Percentiles rank a stretch among this genome's conserved stretches.
phyloP scores from a whole-genome alignment of 176 grass and related monocot species.

The Elymus sibiricus region DNA sequence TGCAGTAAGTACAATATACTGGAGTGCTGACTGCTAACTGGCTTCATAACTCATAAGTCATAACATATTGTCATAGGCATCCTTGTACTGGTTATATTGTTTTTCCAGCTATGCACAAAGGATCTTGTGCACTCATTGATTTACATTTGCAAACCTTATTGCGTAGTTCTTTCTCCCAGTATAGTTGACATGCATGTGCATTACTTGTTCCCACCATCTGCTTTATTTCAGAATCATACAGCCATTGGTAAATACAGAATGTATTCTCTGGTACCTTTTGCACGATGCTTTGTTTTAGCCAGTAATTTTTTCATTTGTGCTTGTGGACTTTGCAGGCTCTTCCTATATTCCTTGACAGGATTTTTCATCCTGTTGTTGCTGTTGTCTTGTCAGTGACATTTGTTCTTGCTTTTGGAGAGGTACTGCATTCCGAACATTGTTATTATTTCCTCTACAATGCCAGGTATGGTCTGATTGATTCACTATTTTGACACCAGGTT shows the following conservation, averaged over 20 bases:
- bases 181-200: constrained; percentile 5
- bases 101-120: background rate
- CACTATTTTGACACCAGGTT: constrained; percentile 55
- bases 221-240: constrained; percentile 18
- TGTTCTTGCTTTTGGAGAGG: constrained; percentile 97
- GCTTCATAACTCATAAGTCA: background rate
- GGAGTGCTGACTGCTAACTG: background rate
- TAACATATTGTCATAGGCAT: background rate
- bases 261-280: constrained; percentile 10
- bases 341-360: constrained; percentile 93
- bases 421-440: constrained; percentile 18
- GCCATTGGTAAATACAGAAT: background rate
- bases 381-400: constrained; percentile 97
- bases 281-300: constrained; percentile 1
- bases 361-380: constrained; percentile 98
- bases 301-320: constrained; percentile 7
- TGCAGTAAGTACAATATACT: background rate
- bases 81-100: background rate
- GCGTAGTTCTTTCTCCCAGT: background rate
- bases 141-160: background rate
- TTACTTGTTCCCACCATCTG: background rate
- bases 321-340: constrained; percentile 68
- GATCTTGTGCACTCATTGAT: background rate
- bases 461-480: constrained; percentile 3
- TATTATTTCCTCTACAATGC: background rate